Evolutionary conservation across 257 asterid species (phyloP).

Genomic region (Plantago major): DNA sequence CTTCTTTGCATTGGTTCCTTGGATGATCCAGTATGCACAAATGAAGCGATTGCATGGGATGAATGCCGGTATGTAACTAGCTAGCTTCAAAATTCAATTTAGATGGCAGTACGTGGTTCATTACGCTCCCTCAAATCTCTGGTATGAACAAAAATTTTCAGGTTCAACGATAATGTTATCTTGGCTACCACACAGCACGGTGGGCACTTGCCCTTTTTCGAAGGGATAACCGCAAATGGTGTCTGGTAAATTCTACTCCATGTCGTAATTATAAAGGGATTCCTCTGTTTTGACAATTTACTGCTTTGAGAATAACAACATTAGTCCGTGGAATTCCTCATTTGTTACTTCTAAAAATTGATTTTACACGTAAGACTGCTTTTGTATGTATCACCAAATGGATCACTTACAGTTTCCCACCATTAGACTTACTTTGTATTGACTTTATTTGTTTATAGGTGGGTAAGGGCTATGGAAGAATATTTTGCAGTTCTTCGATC

Average conservation of each 20-base stretch:
- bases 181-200: constrained; percentile 70
- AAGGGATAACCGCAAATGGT: constrained; percentile 55
- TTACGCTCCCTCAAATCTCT: neutral
- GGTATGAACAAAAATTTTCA: constrained; percentile 3
- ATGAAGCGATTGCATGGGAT: constrained; percentile 95
- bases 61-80: constrained; percentile 58
- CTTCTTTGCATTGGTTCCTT: constrained; percentile 74
- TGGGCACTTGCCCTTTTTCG: constrained; percentile 73
- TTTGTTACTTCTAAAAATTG: no score
- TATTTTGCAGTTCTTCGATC: constrained; percentile 40
- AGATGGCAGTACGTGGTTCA: no score
- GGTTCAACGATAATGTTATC: constrained; percentile 52
- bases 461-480: constrained; percentile 78
- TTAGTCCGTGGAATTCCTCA: no score
- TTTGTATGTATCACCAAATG: no score
- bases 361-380: no score
- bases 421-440: neutral
- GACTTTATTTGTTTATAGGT: no score
- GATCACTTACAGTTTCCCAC: no score
- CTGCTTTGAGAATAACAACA: no score
- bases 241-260: constrained; percentile 38
- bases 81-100: no score
- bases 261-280: neutral
- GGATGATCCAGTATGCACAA: constrained; percentile 93
- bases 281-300: constrained; percentile 8